These are phyloP conservation scores for Arthrobotrys entomopaga DNA, from an alignment of 2,329 filamentous ascomycete species.

Conservation along the genomic window DNA sequence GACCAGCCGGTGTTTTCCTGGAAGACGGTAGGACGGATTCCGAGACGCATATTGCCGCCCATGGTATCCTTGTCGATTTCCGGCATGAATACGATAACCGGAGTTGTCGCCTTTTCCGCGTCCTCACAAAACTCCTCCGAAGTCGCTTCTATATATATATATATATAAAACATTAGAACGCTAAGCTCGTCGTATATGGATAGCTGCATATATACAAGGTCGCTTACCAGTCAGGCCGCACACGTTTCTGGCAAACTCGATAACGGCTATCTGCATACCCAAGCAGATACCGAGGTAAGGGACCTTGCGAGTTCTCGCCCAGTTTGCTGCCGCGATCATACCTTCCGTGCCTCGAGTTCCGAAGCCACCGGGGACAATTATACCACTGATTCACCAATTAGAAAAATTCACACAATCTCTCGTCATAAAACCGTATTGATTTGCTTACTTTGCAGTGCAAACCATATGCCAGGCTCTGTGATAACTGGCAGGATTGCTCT, in stretches of 20 bases:
- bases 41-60: conserved; percentile 88
- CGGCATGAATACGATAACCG: conserved; percentile 90
- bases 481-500: conserved; percentile 75
- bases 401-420: background rate
- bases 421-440: background rate
- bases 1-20: conserved; percentile 80
- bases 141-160: conserved; percentile 64
- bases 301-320: conserved; percentile 81
- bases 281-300: conserved; percentile 92
- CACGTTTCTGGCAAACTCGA: conserved; percentile 84
- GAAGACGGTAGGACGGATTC: conserved; percentile 78
- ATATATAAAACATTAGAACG: conserved; percentile 2
- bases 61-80: conserved; percentile 80
- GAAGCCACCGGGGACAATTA: conserved; percentile 80
- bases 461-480: conserved; percentile 87
- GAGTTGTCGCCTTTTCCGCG: conserved; percentile 68
- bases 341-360: conserved; percentile 84
- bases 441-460: conserved; percentile 70
- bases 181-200: background rate
- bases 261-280: conserved; percentile 91
- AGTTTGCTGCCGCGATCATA: conserved; percentile 88
- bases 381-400: conserved; percentile 63
- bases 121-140: conserved; percentile 69
- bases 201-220: background rate
- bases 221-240: conserved; percentile 68